Evolutionary conservation across 805 yeast species (phyloP).

Genomic region (Sungouiella thailandica): DNA sequence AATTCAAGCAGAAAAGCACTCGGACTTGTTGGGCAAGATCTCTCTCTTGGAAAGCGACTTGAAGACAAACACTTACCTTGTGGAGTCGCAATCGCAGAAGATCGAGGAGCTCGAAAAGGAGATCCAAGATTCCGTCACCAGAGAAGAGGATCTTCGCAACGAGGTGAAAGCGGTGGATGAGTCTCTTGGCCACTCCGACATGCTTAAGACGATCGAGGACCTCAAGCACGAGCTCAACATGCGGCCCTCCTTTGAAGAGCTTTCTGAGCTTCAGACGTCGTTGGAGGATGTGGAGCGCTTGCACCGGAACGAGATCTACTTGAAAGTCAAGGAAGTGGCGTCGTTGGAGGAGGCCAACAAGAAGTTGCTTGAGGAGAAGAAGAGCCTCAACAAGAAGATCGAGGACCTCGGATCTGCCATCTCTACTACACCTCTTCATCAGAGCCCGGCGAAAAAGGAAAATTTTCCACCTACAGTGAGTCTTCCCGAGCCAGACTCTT

Average conservation of each 20-base stretch:
- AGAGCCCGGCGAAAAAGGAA: neutral
- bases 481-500: slow-evolving; percentile 1
- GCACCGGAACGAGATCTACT: slow-evolving; percentile 30
- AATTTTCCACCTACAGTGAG: neutral
- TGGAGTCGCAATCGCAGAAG: neutral
- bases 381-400: slow-evolving; percentile 2
- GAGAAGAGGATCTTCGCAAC: neutral
- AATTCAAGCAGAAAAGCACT: neutral
- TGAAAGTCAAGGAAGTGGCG: slow-evolving; percentile 22
- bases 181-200: neutral
- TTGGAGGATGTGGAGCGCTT: slow-evolving; percentile 38
- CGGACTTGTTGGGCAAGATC: neutral
- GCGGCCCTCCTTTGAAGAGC: slow-evolving; percentile 39
- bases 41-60: neutral
- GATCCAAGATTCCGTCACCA: neutral
- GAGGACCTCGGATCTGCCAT: neutral
- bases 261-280: slow-evolving; percentile 39
- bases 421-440: neutral
- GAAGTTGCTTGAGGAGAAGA: slow-evolving; percentile 14
- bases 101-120: neutral
- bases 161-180: neutral
- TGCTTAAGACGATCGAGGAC: slow-evolving; percentile 17
- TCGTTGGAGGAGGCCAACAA: slow-evolving; percentile 10
- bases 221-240: slow-evolving; percentile 28
- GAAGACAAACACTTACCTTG: neutral